Evolutionary conservation across 2,329 filamentous ascomycete genomes (phyloP).

Genomic region (Claviceps purpurea): DNA sequence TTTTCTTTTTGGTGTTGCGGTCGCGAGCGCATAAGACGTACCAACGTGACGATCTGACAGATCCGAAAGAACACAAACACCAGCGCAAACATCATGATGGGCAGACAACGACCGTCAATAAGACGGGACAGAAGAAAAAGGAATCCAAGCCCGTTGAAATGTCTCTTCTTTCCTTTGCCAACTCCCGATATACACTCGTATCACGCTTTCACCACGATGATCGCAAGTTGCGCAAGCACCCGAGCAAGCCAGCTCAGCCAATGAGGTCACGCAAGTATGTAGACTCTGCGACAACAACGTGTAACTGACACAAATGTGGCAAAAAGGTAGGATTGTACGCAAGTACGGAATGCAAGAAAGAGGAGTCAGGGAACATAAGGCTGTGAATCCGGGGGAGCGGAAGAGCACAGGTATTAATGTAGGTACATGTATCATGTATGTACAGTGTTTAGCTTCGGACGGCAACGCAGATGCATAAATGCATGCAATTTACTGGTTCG

Average conservation of each 20-base stretch:
- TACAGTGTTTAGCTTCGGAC: no score
- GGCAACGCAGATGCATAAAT: no score
- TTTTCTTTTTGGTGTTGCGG: neutral
- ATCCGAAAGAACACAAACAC: slow-evolving; percentile 51
- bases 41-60: slow-evolving; percentile 48
- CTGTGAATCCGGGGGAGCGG: neutral
- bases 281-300: neutral
- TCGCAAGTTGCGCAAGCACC: no score
- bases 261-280: no score
- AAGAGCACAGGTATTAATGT: neutral
- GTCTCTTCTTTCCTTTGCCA: neutral
- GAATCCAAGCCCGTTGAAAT: neutral
- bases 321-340: neutral
- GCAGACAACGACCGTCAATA: slow-evolving; percentile 2
- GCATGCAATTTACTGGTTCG: no score
- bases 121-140: neutral
- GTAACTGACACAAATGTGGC: slow-evolving; percentile 3
- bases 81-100: slow-evolving; percentile 47
- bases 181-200: neutral
- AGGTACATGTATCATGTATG: neutral
- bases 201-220: neutral
- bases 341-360: slow-evolving; percentile 1
- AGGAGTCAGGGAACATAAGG: neutral
- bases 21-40: slow-evolving; percentile 21
- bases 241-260: no score